Evolutionary conservation across 1,139 yeast genomes (phyloP).

Genomic region (Martiniozyma asiatica): DNA sequence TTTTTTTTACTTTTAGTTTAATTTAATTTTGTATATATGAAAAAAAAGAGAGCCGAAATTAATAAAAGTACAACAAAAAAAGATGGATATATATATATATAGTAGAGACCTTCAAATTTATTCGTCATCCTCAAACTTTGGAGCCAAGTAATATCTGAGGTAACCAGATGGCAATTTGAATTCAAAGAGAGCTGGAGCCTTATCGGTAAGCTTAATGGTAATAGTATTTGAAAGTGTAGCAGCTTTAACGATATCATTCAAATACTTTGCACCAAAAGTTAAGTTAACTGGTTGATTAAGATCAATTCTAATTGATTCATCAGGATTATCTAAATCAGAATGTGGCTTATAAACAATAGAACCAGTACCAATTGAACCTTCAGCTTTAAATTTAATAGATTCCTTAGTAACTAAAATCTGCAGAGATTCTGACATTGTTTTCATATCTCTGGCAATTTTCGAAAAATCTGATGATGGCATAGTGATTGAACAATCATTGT

Average conservation of each 20-base stretch:
- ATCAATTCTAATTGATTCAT: constrained; percentile 60
- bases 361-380: constrained; percentile 90
- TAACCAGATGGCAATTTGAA: constrained; percentile 88
- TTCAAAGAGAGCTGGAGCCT: constrained; percentile 90
- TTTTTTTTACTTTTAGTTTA: too few species aligned
- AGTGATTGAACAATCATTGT: constrained; percentile 73
- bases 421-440: constrained; percentile 76
- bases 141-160: constrained; percentile 92
- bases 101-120: constrained; percentile 18
- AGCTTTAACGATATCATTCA: constrained; percentile 86
- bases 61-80: constrained; percentile 2
- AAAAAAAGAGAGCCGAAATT: too few species aligned
- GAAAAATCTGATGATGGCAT: constrained; percentile 86
- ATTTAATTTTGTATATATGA: too few species aligned
- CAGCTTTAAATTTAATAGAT: constrained; percentile 78
- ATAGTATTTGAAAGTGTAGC: constrained; percentile 66
- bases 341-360: constrained; percentile 76
- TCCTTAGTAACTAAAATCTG: constrained; percentile 84
- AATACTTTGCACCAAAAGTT: constrained; percentile 84
- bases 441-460: constrained; percentile 81
- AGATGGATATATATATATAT: neutral
- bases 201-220: constrained; percentile 77
- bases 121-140: constrained; percentile 89
- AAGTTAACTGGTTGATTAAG: constrained; percentile 80
- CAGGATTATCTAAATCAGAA: constrained; percentile 71